Base-by-base conservation (phyloP, 148 eudicot genomes). In the Dianthus caryophyllus region DNA sequence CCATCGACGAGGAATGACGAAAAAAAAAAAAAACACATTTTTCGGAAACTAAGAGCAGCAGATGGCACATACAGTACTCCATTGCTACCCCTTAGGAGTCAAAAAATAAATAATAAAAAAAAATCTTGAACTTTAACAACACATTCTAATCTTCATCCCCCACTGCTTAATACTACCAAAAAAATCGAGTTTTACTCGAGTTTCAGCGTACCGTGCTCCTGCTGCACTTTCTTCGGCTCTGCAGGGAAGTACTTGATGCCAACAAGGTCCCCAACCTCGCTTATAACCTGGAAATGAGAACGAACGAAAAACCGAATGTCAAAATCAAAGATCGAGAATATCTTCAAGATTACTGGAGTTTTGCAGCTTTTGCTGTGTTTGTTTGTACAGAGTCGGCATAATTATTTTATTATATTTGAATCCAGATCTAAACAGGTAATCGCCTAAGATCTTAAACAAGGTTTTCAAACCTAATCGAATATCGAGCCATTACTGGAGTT, bases 171-270 rank as follows among this genome's bases (percentile, higher is more conserved):
- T 11, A 36, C 41, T 70, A 47, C 54, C 51, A 47, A 54, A 64
- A 70, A 64, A 57, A 38, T 5, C 31, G 26, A 53, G 54, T 36
- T n/a, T n/a, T 75, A 81, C 44, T 87, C 90, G 53, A 86, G 76
- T 74, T 89, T 94, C 68, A 80, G 60, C 50, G 67, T 68, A 65
- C 73, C 76, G 46, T 79, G 85, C 61, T 88, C 90, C 71, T 69
- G 83, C 39, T 85, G 80, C 64, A 64, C 84, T 67, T 90, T 94
- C 67, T 81, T 77, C 15, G 97, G 97, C 70, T 86, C 96, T 38
- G 96, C 96, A 16, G 98, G 98, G 70, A 94, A 94, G 82, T 94
- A 94, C 72, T 94, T 94, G 46, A 94, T 86, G 55, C 98, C 98
- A 64, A 94, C 86, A 39, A 94, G 75, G 70, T 94, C 96, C 15